Evolutionary conservation across 495 filamentous ascomycete species (phyloP).

Genomic region (Hypoxylon subgilvum): DNA sequence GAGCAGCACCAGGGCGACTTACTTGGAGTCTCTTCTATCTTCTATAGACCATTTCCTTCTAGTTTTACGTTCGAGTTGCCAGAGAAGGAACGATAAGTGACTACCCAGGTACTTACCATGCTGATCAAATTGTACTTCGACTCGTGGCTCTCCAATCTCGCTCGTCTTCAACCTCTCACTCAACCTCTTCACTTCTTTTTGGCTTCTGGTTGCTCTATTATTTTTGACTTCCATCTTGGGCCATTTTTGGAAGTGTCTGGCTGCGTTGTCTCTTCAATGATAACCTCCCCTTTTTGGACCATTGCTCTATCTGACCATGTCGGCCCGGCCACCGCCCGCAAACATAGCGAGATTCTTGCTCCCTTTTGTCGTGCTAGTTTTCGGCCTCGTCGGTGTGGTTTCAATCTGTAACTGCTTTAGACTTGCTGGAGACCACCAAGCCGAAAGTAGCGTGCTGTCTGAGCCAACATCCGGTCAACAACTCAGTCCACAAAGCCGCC

Average conservation of each 20-base stretch:
- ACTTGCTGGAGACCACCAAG: neutral
- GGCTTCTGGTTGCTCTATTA: conserved; percentile 15
- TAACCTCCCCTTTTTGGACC: conserved; percentile 11
- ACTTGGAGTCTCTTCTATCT: no score
- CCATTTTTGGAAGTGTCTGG: conserved; percentile 28
- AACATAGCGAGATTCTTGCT: conserved; percentile 26
- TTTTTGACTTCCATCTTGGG: conserved; percentile 45
- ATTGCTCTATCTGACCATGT: conserved; percentile 21
- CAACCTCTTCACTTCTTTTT: conserved; percentile 12
- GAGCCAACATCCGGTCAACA: neutral
- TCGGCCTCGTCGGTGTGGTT: conserved; percentile 15
- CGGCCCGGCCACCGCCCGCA: conserved; percentile 13
- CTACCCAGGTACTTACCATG: neutral
- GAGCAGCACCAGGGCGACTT: no score
- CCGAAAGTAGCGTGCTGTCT: neutral
- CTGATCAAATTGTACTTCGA: neutral
- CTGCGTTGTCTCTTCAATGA: conserved; percentile 11
- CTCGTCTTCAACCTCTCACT: neutral
- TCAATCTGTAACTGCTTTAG: neutral
- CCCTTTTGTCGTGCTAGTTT: conserved; percentile 5
- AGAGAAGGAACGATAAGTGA: neutral
- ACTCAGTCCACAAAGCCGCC: neutral
- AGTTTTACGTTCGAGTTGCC: no score
- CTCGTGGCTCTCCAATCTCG: no score
- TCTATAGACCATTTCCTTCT: no score